Percentiles rank a stretch among this genome's conserved stretches.
Evolutionary conservation across 805 yeast genomes (phyloP).

Genomic region (Lipomyces oligophaga): DNA sequence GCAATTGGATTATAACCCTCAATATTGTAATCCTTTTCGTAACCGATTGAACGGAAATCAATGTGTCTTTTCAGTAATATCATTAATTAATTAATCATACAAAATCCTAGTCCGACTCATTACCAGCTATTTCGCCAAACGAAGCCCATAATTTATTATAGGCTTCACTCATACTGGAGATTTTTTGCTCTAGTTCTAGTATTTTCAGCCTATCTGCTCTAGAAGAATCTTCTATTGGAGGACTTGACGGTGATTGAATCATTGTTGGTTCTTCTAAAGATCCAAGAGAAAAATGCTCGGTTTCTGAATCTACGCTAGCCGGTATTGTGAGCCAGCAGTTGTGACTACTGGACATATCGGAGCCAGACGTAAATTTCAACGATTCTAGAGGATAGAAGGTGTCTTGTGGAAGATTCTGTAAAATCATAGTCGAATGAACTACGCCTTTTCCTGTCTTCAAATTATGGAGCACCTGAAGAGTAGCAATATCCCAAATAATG

Average conservation of each 20-base stretch:
- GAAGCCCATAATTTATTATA: conserved; percentile 14
- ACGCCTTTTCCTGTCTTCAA: conserved; percentile 31
- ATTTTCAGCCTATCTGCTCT: neutral
- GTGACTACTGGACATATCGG: conserved; percentile 30
- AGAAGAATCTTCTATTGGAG: neutral
- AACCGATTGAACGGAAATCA: too few species aligned
- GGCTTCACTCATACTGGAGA: conserved; percentile 4
- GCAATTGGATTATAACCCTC: too few species aligned
- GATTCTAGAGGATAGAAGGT: conserved; percentile 13
- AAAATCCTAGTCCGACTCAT: too few species aligned
- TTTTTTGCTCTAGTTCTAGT: conserved; percentile 1
- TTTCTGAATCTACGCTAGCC: neutral
- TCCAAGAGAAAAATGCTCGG: too few species aligned
- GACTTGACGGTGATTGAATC: neutral
- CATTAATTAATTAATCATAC: too few species aligned
- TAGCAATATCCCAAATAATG: conserved; percentile 56
- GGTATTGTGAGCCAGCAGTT: conserved; percentile 27
- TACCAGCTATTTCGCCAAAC: too few species aligned
- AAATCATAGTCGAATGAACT: conserved; percentile 16
- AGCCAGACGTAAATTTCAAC: conserved; percentile 31
- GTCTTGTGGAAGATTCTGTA: conserved; percentile 7
- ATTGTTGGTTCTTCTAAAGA: too few species aligned
- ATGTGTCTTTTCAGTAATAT: too few species aligned
- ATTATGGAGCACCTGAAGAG: conserved; percentile 36
- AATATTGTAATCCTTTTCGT: too few species aligned